Evolutionary conservation across 1,284 basidiomycete genomes (phyloP), one percentile per base, ranked within the genome.

Genomic region (Trametes pubescens): DNA sequence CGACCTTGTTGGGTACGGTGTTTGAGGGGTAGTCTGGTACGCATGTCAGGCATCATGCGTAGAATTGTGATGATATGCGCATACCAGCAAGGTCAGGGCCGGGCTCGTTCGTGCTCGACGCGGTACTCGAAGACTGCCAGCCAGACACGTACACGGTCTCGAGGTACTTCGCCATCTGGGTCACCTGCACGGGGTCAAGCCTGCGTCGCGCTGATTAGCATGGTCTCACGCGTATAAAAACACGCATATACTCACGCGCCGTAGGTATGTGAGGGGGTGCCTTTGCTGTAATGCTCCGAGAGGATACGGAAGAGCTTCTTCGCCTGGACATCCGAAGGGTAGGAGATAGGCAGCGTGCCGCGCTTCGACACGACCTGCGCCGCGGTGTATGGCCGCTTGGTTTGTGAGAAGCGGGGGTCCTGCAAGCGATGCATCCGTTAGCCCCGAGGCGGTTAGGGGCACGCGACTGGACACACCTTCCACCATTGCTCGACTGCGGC

Each of bases 71-170:
- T 24, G 14, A 21, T 22, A 21, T 32, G 29, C 1, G 8, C 48
- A 22, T 44, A 92, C 93, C 96, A 82, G 88, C 97, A 75, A 99
- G 93, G 85, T 99, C 98, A 18, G 97, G 97, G 51, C 97, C 97
- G 29, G 97, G 96, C 78, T 99, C 97, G 73, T 99, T 93, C 49
- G 91, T 92, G 75, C 89, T 93, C 0, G 93, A 93, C 32, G 94
- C 94, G 4, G 95, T 98, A 70, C 95, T 98, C 18, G 93, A 95
- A 16, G 91, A 93, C 72, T 95, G 94, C 96, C 97, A 99, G 10
- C 97, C 97, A 14, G 96, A 99, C 56, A 99, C 94, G 77, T 99
- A 99, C 69, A 99, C 93, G 3, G 96, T 97, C 80, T 99, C 97
- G 72, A 98, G 91, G 78, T 98, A 93, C 77, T 97, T 97, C 37